phyloP scores from a whole-genome alignment of 495 filamentous ascomycete species.

The Annulohypoxylon bovei region DNA sequence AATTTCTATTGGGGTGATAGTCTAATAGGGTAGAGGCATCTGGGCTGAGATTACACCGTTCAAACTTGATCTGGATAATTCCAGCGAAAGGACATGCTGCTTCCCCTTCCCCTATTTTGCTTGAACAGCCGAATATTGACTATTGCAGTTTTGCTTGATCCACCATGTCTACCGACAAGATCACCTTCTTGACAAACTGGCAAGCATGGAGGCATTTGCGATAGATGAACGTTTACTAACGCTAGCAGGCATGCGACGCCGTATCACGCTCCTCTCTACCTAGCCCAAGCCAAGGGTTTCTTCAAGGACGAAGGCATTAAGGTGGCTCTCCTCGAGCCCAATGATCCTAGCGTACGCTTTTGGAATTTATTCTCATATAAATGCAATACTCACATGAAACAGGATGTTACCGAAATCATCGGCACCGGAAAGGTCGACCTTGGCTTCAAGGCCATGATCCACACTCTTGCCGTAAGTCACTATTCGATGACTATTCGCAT shows the following conservation, averaged over 20 bases:
- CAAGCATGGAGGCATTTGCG: conserved; percentile 45
- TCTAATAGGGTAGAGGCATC: conserved; percentile 33
- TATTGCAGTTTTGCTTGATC: conserved; percentile 45
- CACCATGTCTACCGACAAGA: conserved; percentile 78
- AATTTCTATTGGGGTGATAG: conserved; percentile 6
- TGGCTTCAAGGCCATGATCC: conserved; percentile 81
- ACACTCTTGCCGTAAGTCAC: conserved; percentile 68
- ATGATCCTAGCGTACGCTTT: conserved; percentile 66
- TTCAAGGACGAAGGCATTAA: conserved; percentile 76
- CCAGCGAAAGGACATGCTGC: conserved; percentile 84
- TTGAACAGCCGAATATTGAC: conserved; percentile 47
- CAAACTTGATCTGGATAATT: conserved; percentile 87
- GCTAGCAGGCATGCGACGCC: conserved; percentile 72
- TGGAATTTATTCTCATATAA: neutral
- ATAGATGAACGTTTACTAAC: conserved; percentile 33
- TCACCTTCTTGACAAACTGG: conserved; percentile 80
- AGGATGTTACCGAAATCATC: conserved; percentile 77
- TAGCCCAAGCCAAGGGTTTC: conserved; percentile 74
- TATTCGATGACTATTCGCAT: neutral
- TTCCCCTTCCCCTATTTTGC: conserved; percentile 56
- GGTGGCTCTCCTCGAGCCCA: conserved; percentile 75
- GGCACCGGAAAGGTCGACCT: conserved; percentile 76
- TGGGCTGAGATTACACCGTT: conserved; percentile 46
- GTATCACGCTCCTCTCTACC: conserved; percentile 77
- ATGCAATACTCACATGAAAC: conserved; percentile 17